These are phyloP conservation scores for Penicillium thymicola DNA, from an alignment of 2,329 filamentous ascomycete genomes.

Conservation along the genomic window DNA sequence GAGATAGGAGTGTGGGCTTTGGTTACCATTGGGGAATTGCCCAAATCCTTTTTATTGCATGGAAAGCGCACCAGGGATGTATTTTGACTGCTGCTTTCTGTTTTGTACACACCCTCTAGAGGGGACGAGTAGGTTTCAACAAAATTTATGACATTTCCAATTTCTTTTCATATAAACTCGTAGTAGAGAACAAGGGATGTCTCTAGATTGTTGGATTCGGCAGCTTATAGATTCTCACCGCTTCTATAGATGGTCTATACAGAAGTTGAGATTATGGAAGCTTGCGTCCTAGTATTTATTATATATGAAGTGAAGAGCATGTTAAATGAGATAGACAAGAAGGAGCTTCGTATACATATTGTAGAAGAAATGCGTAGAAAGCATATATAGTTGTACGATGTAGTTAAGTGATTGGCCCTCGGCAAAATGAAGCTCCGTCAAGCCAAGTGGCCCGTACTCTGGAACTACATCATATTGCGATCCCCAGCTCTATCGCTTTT, in stretches of 20 bases:
- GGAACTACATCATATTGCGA: constrained; percentile 21
- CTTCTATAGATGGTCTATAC: background rate
- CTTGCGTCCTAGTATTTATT: background rate
- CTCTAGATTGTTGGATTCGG: background rate
- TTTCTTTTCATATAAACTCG: background rate
- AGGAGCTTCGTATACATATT: background rate
- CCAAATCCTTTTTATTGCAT: constrained; percentile 25
- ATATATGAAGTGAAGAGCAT: background rate
- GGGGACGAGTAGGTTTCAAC: constrained; percentile 20
- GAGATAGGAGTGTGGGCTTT: background rate
- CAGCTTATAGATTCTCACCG: background rate
- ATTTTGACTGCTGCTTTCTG: constrained; percentile 25
- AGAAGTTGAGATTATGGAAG: background rate
- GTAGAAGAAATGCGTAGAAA: background rate
- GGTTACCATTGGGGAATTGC: constrained; percentile 5
- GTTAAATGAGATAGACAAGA: background rate
- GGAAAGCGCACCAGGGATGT: constrained; percentile 27
- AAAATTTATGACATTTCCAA: constrained; percentile 17
- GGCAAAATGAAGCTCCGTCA: constrained; percentile 38
- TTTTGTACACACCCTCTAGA: constrained; percentile 32
- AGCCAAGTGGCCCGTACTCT: constrained; percentile 37
- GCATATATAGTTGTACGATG: background rate
- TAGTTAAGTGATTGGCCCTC: constrained; percentile 20
- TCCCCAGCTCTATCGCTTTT: constrained; percentile 3
- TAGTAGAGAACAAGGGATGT: background rate